Evolutionary conservation across 345 rosid species (phyloP), one percentile per base, ranked within the genome.

Genomic region (Trapa bicornis): DNA sequence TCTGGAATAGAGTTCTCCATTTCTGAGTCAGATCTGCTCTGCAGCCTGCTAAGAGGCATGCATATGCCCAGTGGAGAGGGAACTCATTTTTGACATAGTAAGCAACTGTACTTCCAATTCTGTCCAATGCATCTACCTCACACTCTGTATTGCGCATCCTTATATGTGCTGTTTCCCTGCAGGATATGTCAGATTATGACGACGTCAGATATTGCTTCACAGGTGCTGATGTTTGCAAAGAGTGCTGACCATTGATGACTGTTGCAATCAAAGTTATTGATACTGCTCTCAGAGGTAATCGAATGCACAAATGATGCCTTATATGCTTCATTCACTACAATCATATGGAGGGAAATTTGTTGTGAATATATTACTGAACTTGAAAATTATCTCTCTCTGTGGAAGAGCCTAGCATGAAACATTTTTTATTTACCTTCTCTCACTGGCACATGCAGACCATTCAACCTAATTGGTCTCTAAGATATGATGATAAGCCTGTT

Each of bases 201-300:
- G 96, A 90, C 47, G 89, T 88, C 72, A 86, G 98, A 74, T 72
- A 80, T 69, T 93, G 97, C 79, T 93, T 96, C 84, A 85, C 96
- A 0, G 96, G 96, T 66, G 98, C 98, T 17, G 96, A 88, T 78
- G 86, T 83, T 77, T 93, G 97, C 80, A 80, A 88, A 73, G 84
- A 81, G 2, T 93, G 99, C 80, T 88, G 99, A 95, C 97, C 97
- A 69, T 74, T 88, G 68, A 90, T 88, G 96, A 90, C 75, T 60
- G 75, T 72, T 67, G 75, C 75, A 52, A 67, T 72, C 38, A 72
- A 90, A 86, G 96, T 93, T 76, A 85, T 93, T 67, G 87, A 93
- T 67, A 78, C 88, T 69, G 80, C 97, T 47, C 85, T 93, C 29
- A 81, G 88, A 90, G 97, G 98, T 93, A 73, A 56, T 58, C 43